Percentiles rank a stretch among this genome's conserved stretches.
phyloP scores from a whole-genome alignment of 1,284 basidiomycete species.

The Trametes pubescens region DNA sequence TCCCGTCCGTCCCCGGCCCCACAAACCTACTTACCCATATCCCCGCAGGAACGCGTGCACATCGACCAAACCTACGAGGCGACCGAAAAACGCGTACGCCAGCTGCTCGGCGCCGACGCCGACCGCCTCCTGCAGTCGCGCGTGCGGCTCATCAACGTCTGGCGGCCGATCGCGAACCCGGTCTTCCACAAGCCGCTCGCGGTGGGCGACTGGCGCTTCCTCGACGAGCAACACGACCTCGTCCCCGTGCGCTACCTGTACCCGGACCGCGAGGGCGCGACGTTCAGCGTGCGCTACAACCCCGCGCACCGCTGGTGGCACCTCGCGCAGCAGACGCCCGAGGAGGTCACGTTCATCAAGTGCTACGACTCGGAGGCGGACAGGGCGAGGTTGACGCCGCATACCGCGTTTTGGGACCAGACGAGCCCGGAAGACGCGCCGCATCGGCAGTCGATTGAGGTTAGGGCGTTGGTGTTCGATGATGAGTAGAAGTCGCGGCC shows the following conservation, averaged over 20 bases:
- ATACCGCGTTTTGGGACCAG: constrained; percentile 53
- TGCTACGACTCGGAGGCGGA: constrained; percentile 52
- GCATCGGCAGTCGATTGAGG: constrained; percentile 51
- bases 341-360: constrained; percentile 58
- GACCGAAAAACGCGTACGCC: constrained; percentile 56
- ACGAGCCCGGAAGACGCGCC: constrained; percentile 49
- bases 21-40: not conserved
- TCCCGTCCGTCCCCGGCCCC: not conserved
- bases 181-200: constrained; percentile 59
- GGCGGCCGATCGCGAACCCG: constrained; percentile 57
- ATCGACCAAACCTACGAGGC: constrained; percentile 64
- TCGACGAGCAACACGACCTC: constrained; percentile 34
- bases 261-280: constrained; percentile 56
- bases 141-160: constrained; percentile 64
- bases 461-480: constrained; percentile 49
- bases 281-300: constrained; percentile 58
- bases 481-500: constrained; percentile 22
- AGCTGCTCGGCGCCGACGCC: constrained; percentile 54
- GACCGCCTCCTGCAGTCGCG: constrained; percentile 56
- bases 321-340: constrained; percentile 49
- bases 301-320: constrained; percentile 70
- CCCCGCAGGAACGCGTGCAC: constrained; percentile 49
- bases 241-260: constrained; percentile 37
- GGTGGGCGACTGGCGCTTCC: constrained; percentile 52
- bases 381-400: constrained; percentile 53